A percentile compares a stretch with the other conserved stretches of the same genome.
Conservation (phyloP, 1,284 basidiomycete species). For the Earliella scabrosa region DNA sequence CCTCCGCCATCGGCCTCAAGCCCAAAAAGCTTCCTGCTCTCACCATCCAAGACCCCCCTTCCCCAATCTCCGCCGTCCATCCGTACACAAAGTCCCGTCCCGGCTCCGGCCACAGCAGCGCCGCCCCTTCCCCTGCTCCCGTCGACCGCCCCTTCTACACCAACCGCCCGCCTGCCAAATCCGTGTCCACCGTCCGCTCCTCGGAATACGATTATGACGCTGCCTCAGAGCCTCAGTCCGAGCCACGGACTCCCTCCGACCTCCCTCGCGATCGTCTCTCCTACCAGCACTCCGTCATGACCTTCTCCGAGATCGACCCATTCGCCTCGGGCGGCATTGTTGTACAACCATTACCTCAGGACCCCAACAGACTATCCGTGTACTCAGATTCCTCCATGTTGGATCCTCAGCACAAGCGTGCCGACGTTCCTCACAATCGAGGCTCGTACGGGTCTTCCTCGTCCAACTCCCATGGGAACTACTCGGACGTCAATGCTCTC, state of each 20-base stretch:
- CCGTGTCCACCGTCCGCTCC: constrained; percentile 52
- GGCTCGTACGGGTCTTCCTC: constrained; percentile 62
- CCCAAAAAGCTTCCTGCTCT: constrained; percentile 59
- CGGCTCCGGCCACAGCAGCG: constrained; percentile 29
- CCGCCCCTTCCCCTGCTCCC: constrained; percentile 24
- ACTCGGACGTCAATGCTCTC: constrained; percentile 27
- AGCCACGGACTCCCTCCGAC: constrained; percentile 58
- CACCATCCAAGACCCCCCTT: constrained; percentile 54
- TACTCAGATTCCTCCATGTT: constrained; percentile 55
- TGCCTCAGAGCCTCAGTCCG: constrained; percentile 34
- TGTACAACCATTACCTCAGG: constrained; percentile 38
- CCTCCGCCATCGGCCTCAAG: constrained; percentile 64
- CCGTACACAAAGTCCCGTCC: constrained; percentile 30
- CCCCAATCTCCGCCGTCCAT: constrained; percentile 22
- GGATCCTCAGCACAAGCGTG: constrained; percentile 47
- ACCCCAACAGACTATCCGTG: constrained; percentile 51
- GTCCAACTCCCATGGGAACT: constrained; percentile 47
- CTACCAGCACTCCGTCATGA: constrained; percentile 59
- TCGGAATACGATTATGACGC: constrained; percentile 38
- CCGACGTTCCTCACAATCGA: constrained; percentile 41
- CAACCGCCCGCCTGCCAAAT: constrained; percentile 50
- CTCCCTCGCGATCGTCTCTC: constrained; percentile 37
- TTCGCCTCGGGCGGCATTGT: constrained; percentile 57
- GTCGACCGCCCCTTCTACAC: constrained; percentile 33
- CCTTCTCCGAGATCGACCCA: constrained; percentile 64